Evolutionary conservation across 306 rosid genomes (phyloP).

Genomic region (Quercus alba): DNA sequence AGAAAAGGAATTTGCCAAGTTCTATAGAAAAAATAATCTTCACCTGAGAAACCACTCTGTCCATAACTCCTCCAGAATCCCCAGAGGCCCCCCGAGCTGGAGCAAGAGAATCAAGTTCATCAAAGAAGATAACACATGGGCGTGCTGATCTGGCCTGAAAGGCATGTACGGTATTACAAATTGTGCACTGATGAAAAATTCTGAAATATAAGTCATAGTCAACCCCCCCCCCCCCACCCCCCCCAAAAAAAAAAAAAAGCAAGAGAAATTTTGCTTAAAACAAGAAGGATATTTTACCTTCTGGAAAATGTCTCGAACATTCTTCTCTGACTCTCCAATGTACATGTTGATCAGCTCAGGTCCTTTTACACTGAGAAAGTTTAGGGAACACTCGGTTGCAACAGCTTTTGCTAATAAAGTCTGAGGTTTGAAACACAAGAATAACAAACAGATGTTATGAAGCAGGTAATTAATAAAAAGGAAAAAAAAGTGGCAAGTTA

Average conservation of each 20-base stretch:
- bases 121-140: slow-evolving; percentile 95
- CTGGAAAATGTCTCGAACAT: slow-evolving; percentile 85
- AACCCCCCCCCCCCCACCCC: no score
- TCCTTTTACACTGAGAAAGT: slow-evolving; percentile 94
- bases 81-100: slow-evolving; percentile 98
- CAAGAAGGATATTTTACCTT: slow-evolving; percentile 49
- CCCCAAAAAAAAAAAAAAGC: neutral
- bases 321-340: slow-evolving; percentile 98
- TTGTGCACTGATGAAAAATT: neutral
- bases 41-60: slow-evolving; percentile 98
- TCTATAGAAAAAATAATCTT: slow-evolving; percentile 10
- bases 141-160: slow-evolving; percentile 91
- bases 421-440: slow-evolving; percentile 37
- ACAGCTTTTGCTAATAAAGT: slow-evolving; percentile 96
- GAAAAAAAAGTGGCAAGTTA: neutral
- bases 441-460: slow-evolving; percentile 1
- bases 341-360: slow-evolving; percentile 97
- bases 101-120: slow-evolving; percentile 97
- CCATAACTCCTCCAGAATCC: slow-evolving; percentile 98
- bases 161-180: slow-evolving; percentile 16
- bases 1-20: neutral
- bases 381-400: slow-evolving; percentile 94
- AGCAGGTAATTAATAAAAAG: slow-evolving; percentile 7
- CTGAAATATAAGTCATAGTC: neutral
- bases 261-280: slow-evolving; percentile 19